These are phyloP conservation scores for Agrocybe chaxingu DNA, from an alignment of 768 basidiomycete genomes.

Conservation along the genomic window DNA sequence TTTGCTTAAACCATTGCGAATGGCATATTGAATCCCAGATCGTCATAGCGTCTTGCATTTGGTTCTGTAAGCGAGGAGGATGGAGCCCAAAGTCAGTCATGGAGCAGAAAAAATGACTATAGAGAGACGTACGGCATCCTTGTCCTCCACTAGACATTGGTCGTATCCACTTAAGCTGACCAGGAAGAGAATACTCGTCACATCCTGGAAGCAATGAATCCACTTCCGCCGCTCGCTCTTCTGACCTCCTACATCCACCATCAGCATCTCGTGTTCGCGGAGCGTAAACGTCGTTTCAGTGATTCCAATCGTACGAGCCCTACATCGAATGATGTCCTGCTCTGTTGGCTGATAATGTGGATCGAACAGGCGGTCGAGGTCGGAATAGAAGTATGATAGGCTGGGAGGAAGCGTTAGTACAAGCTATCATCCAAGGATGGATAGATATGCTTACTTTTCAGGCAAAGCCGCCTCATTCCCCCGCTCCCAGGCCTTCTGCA, in stretches of 20 bases:
- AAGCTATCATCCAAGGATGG: neutral
- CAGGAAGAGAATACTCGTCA: conserved; percentile 89
- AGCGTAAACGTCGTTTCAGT: conserved; percentile 84
- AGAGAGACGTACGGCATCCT: conserved; percentile 67
- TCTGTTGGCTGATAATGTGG: conserved; percentile 71
- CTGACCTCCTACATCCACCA: conserved; percentile 94
- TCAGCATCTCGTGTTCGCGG: conserved; percentile 78
- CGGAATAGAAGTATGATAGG: conserved; percentile 72
- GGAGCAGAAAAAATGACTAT: neutral
- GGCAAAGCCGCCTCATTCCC: conserved; percentile 91
- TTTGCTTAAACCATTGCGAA: conserved; percentile 95
- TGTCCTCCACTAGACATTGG: conserved; percentile 90
- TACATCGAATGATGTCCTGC: conserved; percentile 84
- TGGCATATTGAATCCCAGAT: conserved; percentile 99
- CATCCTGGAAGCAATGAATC: conserved; percentile 95
- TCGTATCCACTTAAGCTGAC: conserved; percentile 93
- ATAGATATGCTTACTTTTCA: conserved; percentile 64
- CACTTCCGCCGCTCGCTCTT: conserved; percentile 91
- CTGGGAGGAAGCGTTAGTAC: conserved; percentile 28
- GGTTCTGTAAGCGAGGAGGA: conserved; percentile 57
- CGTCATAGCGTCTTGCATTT: conserved; percentile 99
- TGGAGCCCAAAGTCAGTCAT: neutral
- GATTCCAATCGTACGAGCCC: conserved; percentile 88
- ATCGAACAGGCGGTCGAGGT: conserved; percentile 77
- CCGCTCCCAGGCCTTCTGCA: conserved; percentile 72